A percentile compares a stretch with the other conserved stretches of the same genome.
Conservation (phyloP, 2,329 filamentous ascomycete species). For the Neurospora sp. region DNA sequence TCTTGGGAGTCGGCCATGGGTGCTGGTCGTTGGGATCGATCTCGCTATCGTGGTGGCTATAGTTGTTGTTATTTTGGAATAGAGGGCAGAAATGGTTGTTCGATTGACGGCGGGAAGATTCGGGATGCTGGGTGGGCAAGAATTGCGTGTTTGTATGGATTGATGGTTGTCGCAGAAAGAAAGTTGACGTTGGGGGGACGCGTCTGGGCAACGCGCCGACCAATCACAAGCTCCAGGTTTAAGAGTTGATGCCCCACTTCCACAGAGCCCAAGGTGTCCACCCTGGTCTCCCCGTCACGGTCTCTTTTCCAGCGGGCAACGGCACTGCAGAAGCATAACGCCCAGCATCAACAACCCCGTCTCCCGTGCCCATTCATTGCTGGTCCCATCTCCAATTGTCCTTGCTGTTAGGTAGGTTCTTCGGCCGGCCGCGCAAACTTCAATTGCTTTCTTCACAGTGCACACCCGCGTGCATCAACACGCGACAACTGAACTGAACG, state of each 20-base stretch:
- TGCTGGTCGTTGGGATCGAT: conserved; percentile 3
- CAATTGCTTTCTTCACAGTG: background rate
- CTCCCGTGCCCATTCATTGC: background rate
- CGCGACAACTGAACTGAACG: background rate
- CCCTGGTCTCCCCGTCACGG: background rate
- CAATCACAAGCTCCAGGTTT: background rate
- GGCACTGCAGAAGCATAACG: background rate
- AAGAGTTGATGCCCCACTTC: background rate
- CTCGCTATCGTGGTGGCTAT: conserved; percentile 3
- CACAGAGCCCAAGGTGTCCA: background rate
- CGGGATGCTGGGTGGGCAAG: background rate
- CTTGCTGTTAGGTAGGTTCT: background rate
- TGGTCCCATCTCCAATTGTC: background rate
- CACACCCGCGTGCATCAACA: background rate
- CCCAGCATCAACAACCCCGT: background rate
- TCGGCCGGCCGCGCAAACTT: background rate
- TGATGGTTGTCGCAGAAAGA: background rate
- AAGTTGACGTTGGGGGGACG: background rate
- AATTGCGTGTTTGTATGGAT: background rate
- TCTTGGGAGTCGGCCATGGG: conserved; percentile 17
- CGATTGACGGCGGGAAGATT: background rate
- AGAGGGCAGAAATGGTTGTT: background rate
- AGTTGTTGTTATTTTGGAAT: background rate
- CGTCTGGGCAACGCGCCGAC: background rate
- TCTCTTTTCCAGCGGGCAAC: background rate